These are phyloP conservation scores for Suillus subluteus DNA, from an alignment of 768 basidiomycete species.

Conservation along the genomic window DNA sequence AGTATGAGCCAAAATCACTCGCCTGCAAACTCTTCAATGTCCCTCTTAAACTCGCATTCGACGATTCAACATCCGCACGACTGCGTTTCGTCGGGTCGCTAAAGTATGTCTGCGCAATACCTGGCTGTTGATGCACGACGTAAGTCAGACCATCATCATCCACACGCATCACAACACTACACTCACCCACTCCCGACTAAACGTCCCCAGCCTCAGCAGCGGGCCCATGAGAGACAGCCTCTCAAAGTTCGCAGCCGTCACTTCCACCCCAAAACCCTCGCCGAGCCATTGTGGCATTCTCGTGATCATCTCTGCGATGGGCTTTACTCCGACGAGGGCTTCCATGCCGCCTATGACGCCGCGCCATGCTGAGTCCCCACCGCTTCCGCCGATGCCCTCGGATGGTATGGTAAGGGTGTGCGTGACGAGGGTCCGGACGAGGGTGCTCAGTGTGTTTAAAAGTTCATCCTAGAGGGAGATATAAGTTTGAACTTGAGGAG, in stretches of 20 bases:
- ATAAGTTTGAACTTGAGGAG: neutral
- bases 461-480: slow-evolving; percentile 60
- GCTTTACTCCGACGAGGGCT: slow-evolving; percentile 78
- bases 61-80: slow-evolving; percentile 76
- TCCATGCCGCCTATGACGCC: slow-evolving; percentile 81
- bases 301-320: slow-evolving; percentile 81
- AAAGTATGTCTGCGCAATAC: slow-evolving; percentile 79
- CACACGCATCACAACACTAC: neutral
- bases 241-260: slow-evolving; percentile 67
- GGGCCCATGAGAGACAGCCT: slow-evolving; percentile 77
- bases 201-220: slow-evolving; percentile 80
- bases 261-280: slow-evolving; percentile 60
- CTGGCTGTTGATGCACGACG: slow-evolving; percentile 52
- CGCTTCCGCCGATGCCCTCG: slow-evolving; percentile 66
- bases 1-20: slow-evolving; percentile 15
- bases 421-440: slow-evolving; percentile 63
- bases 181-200: slow-evolving; percentile 86
- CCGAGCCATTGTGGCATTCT: slow-evolving; percentile 78
- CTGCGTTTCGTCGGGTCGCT: slow-evolving; percentile 80
- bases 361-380: slow-evolving; percentile 83
- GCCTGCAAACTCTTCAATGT: slow-evolving; percentile 88
- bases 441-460: slow-evolving; percentile 76
- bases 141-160: neutral
- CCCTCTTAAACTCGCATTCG: slow-evolving; percentile 82
- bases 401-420: slow-evolving; percentile 65